Percentiles rank a stretch among this genome's conserved stretches.
phyloP scores from a whole-genome alignment of 257 asterid species.

The Fraxinus pennsylvanica region DNA sequence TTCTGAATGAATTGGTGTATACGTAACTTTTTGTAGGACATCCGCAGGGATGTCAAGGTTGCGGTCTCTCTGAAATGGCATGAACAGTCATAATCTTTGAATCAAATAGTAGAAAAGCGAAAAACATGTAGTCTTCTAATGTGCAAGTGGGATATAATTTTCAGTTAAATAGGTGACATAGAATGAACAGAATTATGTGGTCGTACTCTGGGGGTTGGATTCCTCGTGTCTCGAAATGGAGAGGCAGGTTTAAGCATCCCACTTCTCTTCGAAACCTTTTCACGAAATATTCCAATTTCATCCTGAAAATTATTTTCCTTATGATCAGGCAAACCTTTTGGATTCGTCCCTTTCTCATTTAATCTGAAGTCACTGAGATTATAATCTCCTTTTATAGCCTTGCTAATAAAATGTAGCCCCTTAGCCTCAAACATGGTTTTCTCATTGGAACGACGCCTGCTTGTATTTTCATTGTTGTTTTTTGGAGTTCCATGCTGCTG shows the following conservation, averaged over 20 bases:
- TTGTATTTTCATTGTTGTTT: constrained; percentile 5
- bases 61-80: constrained; percentile 56
- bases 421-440: constrained; percentile 60
- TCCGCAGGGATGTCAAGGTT: constrained; percentile 41
- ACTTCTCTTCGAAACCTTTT: constrained; percentile 42
- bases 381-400: constrained; percentile 84
- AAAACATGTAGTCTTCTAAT: not conserved
- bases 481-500: constrained; percentile 25
- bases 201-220: constrained; percentile 70
- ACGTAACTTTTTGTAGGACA: constrained; percentile 26
- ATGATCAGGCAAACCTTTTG: constrained; percentile 28
- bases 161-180: not conserved
- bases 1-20: constrained; percentile 55
- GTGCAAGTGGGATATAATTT: not conserved
- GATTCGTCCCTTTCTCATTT: constrained; percentile 37
- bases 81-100: not conserved
- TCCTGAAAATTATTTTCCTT: constrained; percentile 41
- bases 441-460: constrained; percentile 24
- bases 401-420: constrained; percentile 81
- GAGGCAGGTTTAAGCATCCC: constrained; percentile 52
- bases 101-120: not conserved
- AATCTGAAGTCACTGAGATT: constrained; percentile 49
- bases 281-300: constrained; percentile 38
- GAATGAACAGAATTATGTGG: not conserved
- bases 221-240: constrained; percentile 59